Base-by-base conservation (phyloP, 805 yeast species). In the Wickerhamiella parazyma region DNA sequence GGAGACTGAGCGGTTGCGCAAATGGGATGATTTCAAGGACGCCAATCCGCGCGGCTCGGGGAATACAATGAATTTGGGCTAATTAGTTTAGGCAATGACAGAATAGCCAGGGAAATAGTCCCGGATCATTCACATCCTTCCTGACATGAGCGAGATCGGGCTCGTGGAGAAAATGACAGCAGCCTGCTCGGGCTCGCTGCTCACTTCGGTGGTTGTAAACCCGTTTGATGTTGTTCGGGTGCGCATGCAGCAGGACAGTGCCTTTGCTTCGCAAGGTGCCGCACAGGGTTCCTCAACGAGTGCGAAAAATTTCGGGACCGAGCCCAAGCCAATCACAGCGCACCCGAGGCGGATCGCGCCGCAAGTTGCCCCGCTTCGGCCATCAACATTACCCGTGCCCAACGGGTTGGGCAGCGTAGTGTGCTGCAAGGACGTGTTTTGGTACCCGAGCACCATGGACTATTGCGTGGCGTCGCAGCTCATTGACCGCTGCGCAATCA, bases 21-120 rank as follows among this genome's bases (percentile, higher is more conserved):
- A 73, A 34, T 91, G 97, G 97, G 98, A 91, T 62, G 93, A 82
- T 48, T 91, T 89, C 68, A 76, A 77, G 37, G 98, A 91, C 49
- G 74, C 75, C 3, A 76, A 85, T 57, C 80, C 86, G 0, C 76
- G 74, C 54, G 98, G 98, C 6, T 77, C 87, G 45, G 98, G 98
- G 9, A 89, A 89, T 57, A 85, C 87, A 38, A 75, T 71, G 59
- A 75, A 79, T 52, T 62, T 74, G 44, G 89, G 89, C 6, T 73
- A 48, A 45, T 4, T n/a, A n/a, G n/a, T n/a, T n/a, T n/a, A n/a
- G n/a, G n/a, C n/a, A n/a, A n/a, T n/a, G n/a, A n/a, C n/a, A n/a
- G n/a, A n/a, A n/a, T 24, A 24, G 11, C 24, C 24, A 21, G 24
- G 24, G 14, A 12, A 21, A 17, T 11, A 4, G 6, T n/a, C n/a